phyloP scores from a whole-genome alignment of 2,329 filamentous ascomycete species.

The Cladosporium cucumerinum region DNA sequence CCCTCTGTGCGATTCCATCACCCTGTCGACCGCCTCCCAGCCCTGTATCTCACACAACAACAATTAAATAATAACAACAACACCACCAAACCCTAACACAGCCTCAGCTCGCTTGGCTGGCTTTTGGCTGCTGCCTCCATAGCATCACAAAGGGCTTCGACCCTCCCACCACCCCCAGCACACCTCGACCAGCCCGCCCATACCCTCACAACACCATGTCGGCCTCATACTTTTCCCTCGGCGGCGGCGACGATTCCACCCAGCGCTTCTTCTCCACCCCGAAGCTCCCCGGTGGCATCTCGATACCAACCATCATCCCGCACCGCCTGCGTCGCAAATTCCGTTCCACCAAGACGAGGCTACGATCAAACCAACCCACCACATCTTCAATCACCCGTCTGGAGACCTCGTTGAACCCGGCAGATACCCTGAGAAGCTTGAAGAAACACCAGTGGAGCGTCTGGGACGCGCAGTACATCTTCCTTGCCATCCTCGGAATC shows the following conservation, averaged over 20 bases:
- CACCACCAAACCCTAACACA: constrained; percentile 18
- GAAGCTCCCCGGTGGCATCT: constrained; percentile 42
- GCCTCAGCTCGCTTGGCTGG: constrained; percentile 22
- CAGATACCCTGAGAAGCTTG: constrained; percentile 72
- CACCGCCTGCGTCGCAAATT: constrained; percentile 65
- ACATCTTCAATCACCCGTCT: constrained; percentile 71
- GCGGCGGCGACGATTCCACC: constrained; percentile 29
- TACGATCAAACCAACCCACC: constrained; percentile 59
- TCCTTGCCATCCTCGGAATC: constrained; percentile 69
- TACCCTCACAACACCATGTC: constrained; percentile 22
- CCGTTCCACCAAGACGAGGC: constrained; percentile 58
- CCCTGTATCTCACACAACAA: background rate
- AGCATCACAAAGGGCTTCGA: constrained; percentile 24
- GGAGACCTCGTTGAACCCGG: constrained; percentile 77
- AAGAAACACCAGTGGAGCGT: constrained; percentile 75
- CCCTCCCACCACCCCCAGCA: constrained; percentile 24
- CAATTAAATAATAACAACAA: background rate
- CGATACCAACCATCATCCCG: constrained; percentile 54
- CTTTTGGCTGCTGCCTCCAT: constrained; percentile 25
- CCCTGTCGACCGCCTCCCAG: constrained; percentile 4
- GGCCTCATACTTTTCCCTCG: constrained; percentile 28
- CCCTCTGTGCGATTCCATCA: constrained; percentile 11
- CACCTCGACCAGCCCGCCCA: constrained; percentile 19
- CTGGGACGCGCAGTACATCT: constrained; percentile 80
- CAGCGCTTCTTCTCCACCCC: constrained; percentile 42